Conservation (phyloP, 2,329 filamentous ascomycete species). For the Hypocrella siamensis region DNA sequence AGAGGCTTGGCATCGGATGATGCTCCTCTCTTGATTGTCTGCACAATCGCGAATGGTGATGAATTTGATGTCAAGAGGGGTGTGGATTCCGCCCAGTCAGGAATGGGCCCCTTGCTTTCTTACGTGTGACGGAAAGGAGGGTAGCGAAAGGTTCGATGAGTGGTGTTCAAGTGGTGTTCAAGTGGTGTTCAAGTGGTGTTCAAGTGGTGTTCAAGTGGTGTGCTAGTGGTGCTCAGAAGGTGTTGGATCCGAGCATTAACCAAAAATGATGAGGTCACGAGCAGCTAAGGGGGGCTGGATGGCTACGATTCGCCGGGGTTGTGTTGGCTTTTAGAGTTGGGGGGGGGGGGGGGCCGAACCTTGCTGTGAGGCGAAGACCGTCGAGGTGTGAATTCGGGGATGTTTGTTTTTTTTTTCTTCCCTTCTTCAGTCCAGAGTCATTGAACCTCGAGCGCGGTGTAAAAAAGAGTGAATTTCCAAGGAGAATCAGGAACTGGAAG, state of each 20-base stretch:
- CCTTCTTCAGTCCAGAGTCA: no score
- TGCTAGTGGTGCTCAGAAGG: slow-evolving; percentile 1
- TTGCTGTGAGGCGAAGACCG: slow-evolving; percentile 2
- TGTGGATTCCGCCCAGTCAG: no score
- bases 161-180: no score
- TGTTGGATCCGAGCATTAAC: slow-evolving; percentile 3
- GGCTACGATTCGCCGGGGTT: slow-evolving; percentile 7
- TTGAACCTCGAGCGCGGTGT: no score
- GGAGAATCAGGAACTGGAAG: slow-evolving; percentile 2
- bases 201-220: background rate
- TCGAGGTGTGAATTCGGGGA: background rate
- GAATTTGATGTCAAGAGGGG: no score
- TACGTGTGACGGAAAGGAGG: no score
- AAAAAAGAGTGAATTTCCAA: background rate
- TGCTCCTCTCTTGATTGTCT: background rate
- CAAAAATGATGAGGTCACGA: slow-evolving; percentile 12
- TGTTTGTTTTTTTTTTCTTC: no score
- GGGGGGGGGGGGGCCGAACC: slow-evolving; percentile 2
- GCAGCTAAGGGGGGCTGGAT: slow-evolving; percentile 5
- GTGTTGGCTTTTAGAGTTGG: background rate
- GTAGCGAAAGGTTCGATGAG: no score
- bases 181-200: background rate
- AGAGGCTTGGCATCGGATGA: slow-evolving; percentile 1
- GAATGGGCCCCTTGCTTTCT: no score
- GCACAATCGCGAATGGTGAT: background rate